Evolutionary conservation across 1,284 basidiomycete species (phyloP).

Genomic region (Boletus semigastroideus): DNA sequence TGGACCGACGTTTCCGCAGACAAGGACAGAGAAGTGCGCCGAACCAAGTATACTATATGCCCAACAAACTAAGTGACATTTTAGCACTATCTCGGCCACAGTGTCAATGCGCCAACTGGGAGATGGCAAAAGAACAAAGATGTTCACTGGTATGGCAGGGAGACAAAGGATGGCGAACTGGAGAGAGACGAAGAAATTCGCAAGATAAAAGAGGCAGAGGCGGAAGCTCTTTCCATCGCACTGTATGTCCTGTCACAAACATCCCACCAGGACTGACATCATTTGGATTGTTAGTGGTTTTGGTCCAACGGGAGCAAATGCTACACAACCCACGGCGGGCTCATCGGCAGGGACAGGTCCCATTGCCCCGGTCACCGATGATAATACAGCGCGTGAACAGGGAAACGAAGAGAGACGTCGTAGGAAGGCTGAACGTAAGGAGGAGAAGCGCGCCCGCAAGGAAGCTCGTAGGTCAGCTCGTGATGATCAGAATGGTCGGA

Average conservation of each 20-base stretch:
- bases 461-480: constrained; percentile 44
- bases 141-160: constrained; percentile 88
- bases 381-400: constrained; percentile 33
- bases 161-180: constrained; percentile 42
- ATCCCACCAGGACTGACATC: constrained; percentile 1
- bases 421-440: constrained; percentile 59
- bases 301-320: constrained; percentile 49
- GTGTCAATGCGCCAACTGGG: constrained; percentile 89
- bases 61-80: constrained; percentile 2
- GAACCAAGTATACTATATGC: background rate
- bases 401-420: constrained; percentile 58
- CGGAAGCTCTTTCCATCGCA: constrained; percentile 79
- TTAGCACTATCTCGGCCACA: constrained; percentile 89
- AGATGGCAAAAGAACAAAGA: constrained; percentile 96
- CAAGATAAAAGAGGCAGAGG: constrained; percentile 82
- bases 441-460: constrained; percentile 54
- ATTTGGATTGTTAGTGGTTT: constrained; percentile 51
- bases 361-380: constrained; percentile 32
- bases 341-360: constrained; percentile 22
- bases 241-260: constrained; percentile 49
- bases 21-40: constrained; percentile 82
- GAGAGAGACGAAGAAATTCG: constrained; percentile 71
- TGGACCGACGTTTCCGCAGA: constrained; percentile 89
- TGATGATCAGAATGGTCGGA: constrained; percentile 27
- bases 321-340: constrained; percentile 10